These are phyloP conservation scores for Hirschioporus abietinus DNA, from an alignment of 768 basidiomycete genomes.

Conservation along the genomic window DNA sequence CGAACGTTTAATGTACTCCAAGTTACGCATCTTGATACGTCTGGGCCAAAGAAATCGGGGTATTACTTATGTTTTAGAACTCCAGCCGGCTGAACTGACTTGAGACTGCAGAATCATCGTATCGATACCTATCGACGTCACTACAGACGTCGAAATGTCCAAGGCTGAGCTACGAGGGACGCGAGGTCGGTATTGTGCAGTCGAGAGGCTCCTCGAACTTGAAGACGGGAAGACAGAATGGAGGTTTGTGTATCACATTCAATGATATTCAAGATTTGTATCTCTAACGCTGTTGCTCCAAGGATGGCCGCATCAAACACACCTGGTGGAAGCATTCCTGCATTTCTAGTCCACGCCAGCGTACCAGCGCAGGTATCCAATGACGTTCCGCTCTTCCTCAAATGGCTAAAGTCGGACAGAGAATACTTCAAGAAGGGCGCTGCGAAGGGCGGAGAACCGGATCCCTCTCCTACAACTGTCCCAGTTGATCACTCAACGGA, in stretches of 20 bases:
- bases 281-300: background rate
- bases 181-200: conserved; percentile 63
- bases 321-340: conserved; percentile 64
- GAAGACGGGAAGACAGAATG: conserved; percentile 64
- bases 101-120: conserved; percentile 30
- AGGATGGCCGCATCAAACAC: conserved; percentile 71
- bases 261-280: background rate
- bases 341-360: conserved; percentile 53
- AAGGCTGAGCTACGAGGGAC: conserved; percentile 60
- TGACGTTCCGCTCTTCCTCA: conserved; percentile 72
- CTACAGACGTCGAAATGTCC: conserved; percentile 42
- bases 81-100: background rate
- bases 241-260: conserved; percentile 29
- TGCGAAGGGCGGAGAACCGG: background rate
- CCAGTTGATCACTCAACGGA: background rate
- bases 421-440: background rate
- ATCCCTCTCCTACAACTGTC: background rate
- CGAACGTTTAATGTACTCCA: conserved; percentile 75
- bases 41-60: conserved; percentile 49
- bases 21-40: conserved; percentile 46
- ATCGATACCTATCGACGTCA: conserved; percentile 66
- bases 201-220: conserved; percentile 60
- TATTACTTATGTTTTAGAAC: conserved; percentile 26
- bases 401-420: conserved; percentile 45
- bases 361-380: conserved; percentile 60